Percentiles rank a stretch among this genome's conserved stretches.
These are phyloP conservation scores for Rhodomyrtus psidioides DNA, from an alignment of 441 rosid species.

Conservation along the genomic window DNA sequence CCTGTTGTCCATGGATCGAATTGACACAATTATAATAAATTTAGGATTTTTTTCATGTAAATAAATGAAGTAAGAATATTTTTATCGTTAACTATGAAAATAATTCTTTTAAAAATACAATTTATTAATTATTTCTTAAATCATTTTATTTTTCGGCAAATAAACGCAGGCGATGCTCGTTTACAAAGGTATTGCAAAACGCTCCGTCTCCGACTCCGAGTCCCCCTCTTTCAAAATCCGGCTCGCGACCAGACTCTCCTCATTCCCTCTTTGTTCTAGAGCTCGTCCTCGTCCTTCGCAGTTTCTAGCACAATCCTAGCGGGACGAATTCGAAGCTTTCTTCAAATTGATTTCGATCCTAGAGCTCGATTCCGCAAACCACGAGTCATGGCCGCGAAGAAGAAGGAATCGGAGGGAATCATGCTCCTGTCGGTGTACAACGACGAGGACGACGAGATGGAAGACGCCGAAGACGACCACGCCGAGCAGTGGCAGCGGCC, in stretches of 20 bases:
- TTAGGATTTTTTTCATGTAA: background rate
- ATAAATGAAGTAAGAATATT: no score
- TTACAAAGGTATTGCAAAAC: no score
- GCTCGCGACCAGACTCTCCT: background rate
- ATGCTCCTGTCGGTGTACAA: constrained; percentile 76
- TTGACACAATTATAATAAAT: fast-evolving
- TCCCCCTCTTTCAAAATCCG: background rate
- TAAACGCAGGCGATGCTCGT: no score
- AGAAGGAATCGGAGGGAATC: constrained; percentile 83
- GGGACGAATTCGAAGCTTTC: background rate
- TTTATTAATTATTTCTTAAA: no score
- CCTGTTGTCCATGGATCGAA: no score
- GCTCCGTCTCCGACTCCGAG: background rate
- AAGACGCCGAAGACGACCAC: constrained; percentile 33
- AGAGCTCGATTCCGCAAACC: background rate
- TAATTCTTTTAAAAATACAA: no score
- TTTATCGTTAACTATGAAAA: no score
- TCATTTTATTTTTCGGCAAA: no score
- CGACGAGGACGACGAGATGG: constrained; percentile 87
- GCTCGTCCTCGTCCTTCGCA: background rate
- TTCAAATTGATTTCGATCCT: background rate
- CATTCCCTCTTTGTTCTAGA: background rate
- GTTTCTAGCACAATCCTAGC: background rate
- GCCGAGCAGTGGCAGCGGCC: background rate
- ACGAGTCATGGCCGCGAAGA: constrained; percentile 54